Conservation (phyloP, 108 stramenopile genomes). For the Nitzschia inconspicua region DNA sequence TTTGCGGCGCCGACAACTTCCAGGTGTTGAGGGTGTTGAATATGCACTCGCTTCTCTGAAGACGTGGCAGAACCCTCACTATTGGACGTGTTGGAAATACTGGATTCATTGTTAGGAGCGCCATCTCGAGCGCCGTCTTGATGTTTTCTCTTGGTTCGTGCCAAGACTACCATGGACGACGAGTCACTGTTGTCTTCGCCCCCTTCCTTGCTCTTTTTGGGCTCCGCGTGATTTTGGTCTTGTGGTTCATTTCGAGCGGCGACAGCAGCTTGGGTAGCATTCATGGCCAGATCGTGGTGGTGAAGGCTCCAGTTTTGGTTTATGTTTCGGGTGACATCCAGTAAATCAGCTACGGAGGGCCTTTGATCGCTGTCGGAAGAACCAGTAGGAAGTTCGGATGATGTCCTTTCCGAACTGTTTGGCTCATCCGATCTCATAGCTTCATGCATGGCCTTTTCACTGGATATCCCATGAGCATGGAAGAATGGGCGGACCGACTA, state of each 20-base stretch:
- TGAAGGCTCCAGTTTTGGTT: background rate
- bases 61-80: slow-evolving; percentile 17
- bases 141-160: slow-evolving; percentile 54
- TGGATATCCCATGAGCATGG: slow-evolving; percentile 19
- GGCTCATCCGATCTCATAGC: too few relatives aligned
- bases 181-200: slow-evolving; percentile 40
- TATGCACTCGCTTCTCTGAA: slow-evolving; percentile 5
- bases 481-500: slow-evolving; percentile 27
- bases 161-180: slow-evolving; percentile 65
- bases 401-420: background rate
- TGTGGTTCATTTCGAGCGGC: background rate
- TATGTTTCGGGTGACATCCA: background rate
- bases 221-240: background rate
- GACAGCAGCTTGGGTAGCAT: too few relatives aligned
- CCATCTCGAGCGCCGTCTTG: background rate
- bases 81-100: background rate
- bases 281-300: too few relatives aligned
- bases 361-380: too few relatives aligned
- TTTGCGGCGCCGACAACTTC: background rate
- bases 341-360: too few relatives aligned
- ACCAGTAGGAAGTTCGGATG: too few relatives aligned
- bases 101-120: slow-evolving; percentile 3
- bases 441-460: too few relatives aligned
- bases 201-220: background rate
- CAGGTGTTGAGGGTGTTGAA: slow-evolving; percentile 8